A percentile compares a stretch with the other conserved stretches of the same genome.
Conservation (phyloP, 208 protist species). For the Vickermania ingenoplastis region DNA sequence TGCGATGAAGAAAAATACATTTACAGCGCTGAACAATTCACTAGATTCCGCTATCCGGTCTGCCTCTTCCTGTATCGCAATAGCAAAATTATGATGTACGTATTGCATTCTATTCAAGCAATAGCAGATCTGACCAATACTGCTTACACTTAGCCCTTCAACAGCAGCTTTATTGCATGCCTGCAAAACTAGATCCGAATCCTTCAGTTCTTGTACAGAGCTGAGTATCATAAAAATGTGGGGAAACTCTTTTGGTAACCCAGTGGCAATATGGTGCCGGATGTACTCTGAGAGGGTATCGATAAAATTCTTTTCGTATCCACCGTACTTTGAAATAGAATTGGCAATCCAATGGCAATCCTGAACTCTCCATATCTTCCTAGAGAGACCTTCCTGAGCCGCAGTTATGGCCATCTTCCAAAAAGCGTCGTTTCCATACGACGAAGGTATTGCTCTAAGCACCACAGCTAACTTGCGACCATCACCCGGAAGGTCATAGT, state of each 20-base stretch:
- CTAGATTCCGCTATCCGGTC: slow-evolving; percentile 52
- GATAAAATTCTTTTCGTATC: not conserved
- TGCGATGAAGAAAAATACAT: slow-evolving; percentile 53
- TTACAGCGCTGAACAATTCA: slow-evolving; percentile 48
- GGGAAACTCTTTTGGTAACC: not conserved
- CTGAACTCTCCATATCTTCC: not conserved
- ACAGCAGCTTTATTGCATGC: not conserved
- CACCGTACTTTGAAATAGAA: not conserved
- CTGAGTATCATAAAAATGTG: not conserved
- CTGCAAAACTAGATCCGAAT: not conserved
- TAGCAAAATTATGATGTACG: slow-evolving; percentile 22
- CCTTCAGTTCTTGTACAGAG: not conserved
- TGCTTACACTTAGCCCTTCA: not conserved
- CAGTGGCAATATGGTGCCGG: not conserved
- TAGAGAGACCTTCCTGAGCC: not conserved
- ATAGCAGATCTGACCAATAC: not conserved
- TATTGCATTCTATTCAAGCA: slow-evolving; percentile 25
- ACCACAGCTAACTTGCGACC: not conserved
- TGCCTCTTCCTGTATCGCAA: slow-evolving; percentile 46
- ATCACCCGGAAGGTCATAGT: not conserved
- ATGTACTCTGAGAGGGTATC: not conserved
- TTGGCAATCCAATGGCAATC: not conserved
- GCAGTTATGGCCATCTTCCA: not conserved
- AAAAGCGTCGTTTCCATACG: not conserved
- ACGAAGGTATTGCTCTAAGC: not conserved